Evolutionary conservation across 331 rosid genomes (phyloP).

Genomic region (Pyrus hybrid): DNA sequence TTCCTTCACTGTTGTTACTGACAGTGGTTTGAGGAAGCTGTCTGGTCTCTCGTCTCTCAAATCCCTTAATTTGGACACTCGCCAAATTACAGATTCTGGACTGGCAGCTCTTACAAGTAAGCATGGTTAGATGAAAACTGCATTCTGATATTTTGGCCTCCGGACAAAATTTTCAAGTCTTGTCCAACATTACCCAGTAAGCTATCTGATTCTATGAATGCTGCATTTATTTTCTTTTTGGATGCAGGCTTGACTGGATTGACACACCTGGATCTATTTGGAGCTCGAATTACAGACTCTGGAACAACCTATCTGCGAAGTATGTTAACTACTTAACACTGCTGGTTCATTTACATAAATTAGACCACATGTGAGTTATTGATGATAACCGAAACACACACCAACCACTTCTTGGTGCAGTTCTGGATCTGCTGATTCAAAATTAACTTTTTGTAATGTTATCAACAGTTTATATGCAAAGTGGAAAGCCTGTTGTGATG

Average conservation of each 20-base stretch:
- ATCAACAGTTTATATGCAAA: background rate
- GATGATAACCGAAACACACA: background rate
- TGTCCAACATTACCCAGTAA: background rate
- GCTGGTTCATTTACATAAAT: background rate
- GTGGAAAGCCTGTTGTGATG: background rate
- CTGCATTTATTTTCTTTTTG: background rate
- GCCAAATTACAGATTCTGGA: conserved; percentile 81
- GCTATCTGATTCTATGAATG: background rate
- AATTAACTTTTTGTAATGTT: background rate
- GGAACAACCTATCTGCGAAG: conserved; percentile 74
- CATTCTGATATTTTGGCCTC: background rate
- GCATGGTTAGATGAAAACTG: conserved; percentile 7
- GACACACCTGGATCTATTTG: conserved; percentile 86
- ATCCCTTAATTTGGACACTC: conserved; percentile 91
- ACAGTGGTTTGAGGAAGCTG: conserved; percentile 60
- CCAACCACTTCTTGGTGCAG: background rate
- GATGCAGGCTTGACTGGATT: conserved; percentile 80
- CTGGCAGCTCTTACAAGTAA: conserved; percentile 64
- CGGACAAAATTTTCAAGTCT: background rate
- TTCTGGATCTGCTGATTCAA: background rate
- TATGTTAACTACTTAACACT: conserved; percentile 25
- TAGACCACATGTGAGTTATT: background rate
- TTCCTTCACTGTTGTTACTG: conserved; percentile 69
- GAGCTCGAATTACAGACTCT: conserved; percentile 78
- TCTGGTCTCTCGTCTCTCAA: conserved; percentile 75